These are phyloP conservation scores for Camellia sinensis DNA, from an alignment of 148 eudicot genomes.

Conservation along the genomic window DNA sequence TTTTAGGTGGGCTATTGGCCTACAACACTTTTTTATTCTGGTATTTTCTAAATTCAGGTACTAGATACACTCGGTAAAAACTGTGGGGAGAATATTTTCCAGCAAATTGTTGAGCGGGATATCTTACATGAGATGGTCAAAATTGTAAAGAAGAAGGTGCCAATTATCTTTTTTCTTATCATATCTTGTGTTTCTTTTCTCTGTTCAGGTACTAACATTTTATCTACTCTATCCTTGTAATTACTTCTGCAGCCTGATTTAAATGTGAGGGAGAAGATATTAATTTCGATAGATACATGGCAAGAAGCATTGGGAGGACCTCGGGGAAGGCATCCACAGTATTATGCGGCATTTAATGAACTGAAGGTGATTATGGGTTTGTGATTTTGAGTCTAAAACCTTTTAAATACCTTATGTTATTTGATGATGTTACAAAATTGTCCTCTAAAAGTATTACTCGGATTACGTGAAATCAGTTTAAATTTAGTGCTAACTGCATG, in stretches of 20 bases:
- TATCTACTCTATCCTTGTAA: conserved; percentile 18
- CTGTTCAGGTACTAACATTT: neutral
- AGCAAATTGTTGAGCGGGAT: conserved; percentile 81
- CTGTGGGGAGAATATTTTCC: conserved; percentile 79
- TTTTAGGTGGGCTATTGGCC: neutral
- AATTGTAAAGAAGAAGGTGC: conserved; percentile 91
- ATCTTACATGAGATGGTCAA: conserved; percentile 94
- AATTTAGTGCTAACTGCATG: neutral
- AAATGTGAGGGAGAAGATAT: conserved; percentile 77
- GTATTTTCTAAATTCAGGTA: conserved; percentile 46
- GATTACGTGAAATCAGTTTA: neutral
- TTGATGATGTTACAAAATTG: too few species aligned
- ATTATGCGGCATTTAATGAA: conserved; percentile 81
- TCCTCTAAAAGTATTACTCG: neutral
- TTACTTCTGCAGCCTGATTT: conserved; percentile 69
- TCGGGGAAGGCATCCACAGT: conserved; percentile 76
- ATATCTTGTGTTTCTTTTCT: neutral
- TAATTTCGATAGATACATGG: conserved; percentile 84
- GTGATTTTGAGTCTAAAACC: too few species aligned
- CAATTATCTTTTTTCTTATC: neutral
- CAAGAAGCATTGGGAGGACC: conserved; percentile 89
- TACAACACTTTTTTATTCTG: neutral
- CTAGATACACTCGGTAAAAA: conserved; percentile 90
- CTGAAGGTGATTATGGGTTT: conserved; percentile 48
- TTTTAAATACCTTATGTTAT: too few species aligned